phyloP scores from a whole-genome alignment of 352 stramenopile species.

The Phytophthora cactorum region DNA sequence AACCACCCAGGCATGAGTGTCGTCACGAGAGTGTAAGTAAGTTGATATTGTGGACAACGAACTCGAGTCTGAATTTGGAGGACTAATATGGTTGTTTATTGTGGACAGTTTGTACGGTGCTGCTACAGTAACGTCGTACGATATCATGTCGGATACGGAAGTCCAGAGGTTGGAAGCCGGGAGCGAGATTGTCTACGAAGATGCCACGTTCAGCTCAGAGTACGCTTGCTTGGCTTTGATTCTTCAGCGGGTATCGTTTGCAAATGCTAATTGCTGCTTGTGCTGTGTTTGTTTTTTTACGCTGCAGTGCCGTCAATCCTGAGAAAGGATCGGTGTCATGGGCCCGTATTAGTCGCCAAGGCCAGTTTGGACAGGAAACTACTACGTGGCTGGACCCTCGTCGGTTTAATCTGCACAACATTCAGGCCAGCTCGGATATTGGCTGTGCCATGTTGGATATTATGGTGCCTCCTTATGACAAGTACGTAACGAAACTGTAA shows the following conservation, averaged over 20 bases:
- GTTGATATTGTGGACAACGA: conserved; percentile 4
- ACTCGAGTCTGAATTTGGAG: not conserved
- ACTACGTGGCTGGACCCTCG: conserved; percentile 86
- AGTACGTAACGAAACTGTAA: conserved; percentile 43
- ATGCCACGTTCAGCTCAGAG: conserved; percentile 38
- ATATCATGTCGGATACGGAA: conserved; percentile 63
- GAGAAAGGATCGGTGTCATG: conserved; percentile 57
- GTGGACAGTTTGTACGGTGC: conserved; percentile 69
- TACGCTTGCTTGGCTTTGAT: conserved; percentile 21
- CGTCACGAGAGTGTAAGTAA: conserved; percentile 83
- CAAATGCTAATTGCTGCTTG: conserved; percentile 3
- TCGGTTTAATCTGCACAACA: conserved; percentile 85
- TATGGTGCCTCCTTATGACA: conserved; percentile 89
- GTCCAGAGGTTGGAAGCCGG: conserved; percentile 33
- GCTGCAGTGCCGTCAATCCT: conserved; percentile 42
- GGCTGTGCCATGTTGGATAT: conserved; percentile 83
- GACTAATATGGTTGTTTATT: conserved; percentile 16
- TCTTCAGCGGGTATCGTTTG: not conserved
- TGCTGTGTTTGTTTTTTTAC: not conserved
- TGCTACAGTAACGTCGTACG: conserved; percentile 76
- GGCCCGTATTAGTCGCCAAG: conserved; percentile 67
- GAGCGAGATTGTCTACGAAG: conserved; percentile 37
- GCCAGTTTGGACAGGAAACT: conserved; percentile 56
- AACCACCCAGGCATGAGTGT: conserved; percentile 89
- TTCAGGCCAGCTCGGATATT: conserved; percentile 72